Evolutionary conservation across 257 asterid species (phyloP).

Genomic region (Nicotiana undulata): DNA sequence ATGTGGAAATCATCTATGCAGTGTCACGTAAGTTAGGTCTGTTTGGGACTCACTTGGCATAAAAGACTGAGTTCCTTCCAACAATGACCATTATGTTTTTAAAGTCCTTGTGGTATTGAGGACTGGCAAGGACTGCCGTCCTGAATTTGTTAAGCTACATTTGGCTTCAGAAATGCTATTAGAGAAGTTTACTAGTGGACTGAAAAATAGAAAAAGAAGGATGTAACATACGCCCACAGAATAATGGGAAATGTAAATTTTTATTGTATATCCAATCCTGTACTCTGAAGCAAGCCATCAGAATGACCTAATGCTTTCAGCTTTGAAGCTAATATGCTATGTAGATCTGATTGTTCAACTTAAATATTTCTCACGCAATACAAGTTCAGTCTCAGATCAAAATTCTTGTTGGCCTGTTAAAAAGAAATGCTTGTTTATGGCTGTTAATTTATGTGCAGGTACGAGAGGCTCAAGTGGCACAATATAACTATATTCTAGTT

Average conservation of each 20-base stretch:
- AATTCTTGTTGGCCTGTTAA: not conserved
- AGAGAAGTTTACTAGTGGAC: not conserved
- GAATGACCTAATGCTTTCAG: not conserved
- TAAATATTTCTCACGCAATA: not conserved
- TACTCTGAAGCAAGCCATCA: not conserved
- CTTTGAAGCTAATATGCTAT: not conserved
- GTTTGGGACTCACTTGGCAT: not conserved
- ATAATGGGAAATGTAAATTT: not conserved
- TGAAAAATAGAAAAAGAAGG: not conserved
- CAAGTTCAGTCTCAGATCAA: not conserved
- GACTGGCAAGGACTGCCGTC: not conserved
- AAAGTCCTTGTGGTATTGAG: not conserved
- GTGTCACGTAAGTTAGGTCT: not conserved
- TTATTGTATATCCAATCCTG: not conserved
- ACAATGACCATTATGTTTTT: not conserved
- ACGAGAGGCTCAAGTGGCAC: conserved; percentile 91
- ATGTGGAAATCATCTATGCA: not conserved
- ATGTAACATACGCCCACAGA: not conserved
- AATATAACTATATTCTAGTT: conserved; percentile 89
- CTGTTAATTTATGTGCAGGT: conserved; percentile 37
- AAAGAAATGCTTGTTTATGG: not conserved
- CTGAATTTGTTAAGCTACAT: not conserved
- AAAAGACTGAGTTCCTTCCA: not conserved
- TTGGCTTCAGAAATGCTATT: not conserved
- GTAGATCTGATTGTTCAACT: not conserved